Percentiles rank a stretch among this genome's conserved stretches.
These are phyloP conservation scores for Bonia amplexicaulis DNA, from an alignment of 176 grass and related monocot genomes.

Conservation along the genomic window DNA sequence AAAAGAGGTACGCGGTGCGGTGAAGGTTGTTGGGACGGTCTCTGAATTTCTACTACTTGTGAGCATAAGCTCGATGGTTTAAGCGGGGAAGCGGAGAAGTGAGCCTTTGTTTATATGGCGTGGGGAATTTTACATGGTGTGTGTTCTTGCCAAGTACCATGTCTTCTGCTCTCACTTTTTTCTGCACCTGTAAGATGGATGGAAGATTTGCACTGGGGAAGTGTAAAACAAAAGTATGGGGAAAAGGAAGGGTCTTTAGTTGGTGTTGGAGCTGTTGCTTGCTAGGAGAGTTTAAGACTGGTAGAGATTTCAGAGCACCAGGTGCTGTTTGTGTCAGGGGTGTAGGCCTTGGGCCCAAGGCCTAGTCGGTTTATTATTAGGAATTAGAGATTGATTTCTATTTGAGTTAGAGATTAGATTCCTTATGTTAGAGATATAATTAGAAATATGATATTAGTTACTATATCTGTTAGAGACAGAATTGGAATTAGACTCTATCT, in stretches of 20 bases:
- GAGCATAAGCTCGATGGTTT: constrained; percentile 1
- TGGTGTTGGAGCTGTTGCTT: neutral
- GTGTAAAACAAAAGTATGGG: neutral
- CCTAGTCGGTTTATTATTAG: no score
- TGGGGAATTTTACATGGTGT: constrained; percentile 12
- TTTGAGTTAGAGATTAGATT: no score
- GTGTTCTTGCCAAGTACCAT: neutral
- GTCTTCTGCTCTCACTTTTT: neutral
- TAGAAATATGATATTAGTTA: no score
- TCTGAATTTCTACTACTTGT: neutral
- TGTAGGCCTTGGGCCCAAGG: no score
- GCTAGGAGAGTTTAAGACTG: neutral
- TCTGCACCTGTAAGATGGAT: neutral
- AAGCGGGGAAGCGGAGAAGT: neutral
- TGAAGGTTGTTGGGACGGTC: neutral
- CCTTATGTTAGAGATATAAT: no score
- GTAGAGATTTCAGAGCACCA: neutral
- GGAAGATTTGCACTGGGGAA: neutral
- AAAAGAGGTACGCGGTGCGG: neutral
- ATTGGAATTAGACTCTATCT: no score
- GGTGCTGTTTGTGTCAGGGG: no score
- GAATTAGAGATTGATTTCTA: no score
- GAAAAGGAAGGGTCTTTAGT: neutral
- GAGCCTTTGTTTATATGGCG: constrained; percentile 7
- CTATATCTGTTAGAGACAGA: no score